Evolutionary conservation across 257 asterid species (phyloP), one percentile per base, ranked within the genome.

Genomic region (Misopates orontium): DNA sequence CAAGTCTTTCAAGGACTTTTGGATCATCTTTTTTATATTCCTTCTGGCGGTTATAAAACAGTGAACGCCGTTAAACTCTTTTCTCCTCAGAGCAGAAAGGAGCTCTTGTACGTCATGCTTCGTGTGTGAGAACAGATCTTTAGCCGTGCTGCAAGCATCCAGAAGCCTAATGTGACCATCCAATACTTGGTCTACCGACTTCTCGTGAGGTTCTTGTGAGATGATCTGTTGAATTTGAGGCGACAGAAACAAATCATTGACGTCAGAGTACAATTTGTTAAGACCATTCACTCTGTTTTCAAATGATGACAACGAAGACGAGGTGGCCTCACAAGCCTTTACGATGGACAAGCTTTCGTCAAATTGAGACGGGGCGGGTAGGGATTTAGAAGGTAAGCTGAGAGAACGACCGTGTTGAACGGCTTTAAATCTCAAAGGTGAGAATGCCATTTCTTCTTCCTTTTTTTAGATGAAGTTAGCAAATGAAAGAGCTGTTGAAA

Each of bases 341-440:
- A 84, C 67, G 57, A 23, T 19, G 22, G 78, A 60, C 25, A 80
- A 15, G 42, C 11, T 58, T 2, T 79, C 72, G 8, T 76, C 77
- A 4, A 83, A 78, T 12, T 75, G 80, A 40, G 76, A 75, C 57
- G 74, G 17, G 47, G 59, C 36, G 10, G 82, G 80, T 31, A 69
- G 76, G 52, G 72, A 68, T 36, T 25, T 19, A 7, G 81, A 67
- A 41, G 83, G 84, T 13, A 83, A 67, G 64, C 86, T 83, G 8
- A 81, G 69, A 45, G 83, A 80, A 40, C 80, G 84, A 66, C 76
- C 71, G 60, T 79, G 81, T 13, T 66, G 75, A 23, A 53, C 64
- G 75, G 74, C 28, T 68, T 78, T 78, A 4, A 77, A 69, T 68
- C 79, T 77, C 75, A 73, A 64, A 66, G 82, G 83, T 20, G 83